A percentile compares a stretch with the other conserved stretches of the same genome.
Evolutionary conservation across 805 yeast genomes (phyloP).

Genomic region (Scheffersomyces amazonensis): DNA sequence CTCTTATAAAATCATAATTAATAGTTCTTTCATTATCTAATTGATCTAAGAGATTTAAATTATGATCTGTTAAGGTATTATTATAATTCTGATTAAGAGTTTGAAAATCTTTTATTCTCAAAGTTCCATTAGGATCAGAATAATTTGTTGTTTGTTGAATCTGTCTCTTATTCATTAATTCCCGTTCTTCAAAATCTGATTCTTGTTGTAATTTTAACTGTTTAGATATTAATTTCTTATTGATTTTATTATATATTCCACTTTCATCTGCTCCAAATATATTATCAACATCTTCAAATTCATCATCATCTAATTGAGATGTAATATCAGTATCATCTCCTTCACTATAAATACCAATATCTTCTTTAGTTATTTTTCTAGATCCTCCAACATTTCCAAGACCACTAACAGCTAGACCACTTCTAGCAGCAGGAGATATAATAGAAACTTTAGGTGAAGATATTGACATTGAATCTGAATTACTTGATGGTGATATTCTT

Average conservation of each 20-base stretch:
- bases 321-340: slow-evolving; percentile 37
- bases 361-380: slow-evolving; percentile 7
- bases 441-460: slow-evolving; percentile 18
- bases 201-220: slow-evolving; percentile 22
- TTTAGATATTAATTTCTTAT: slow-evolving; percentile 20
- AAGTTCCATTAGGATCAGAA: slow-evolving; percentile 16
- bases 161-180: slow-evolving; percentile 17
- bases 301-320: slow-evolving; percentile 36
- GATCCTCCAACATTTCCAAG: not conserved
- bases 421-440: not conserved
- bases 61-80: slow-evolving; percentile 7
- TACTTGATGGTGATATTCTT: not conserved
- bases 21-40: slow-evolving; percentile 32
- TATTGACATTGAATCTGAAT: slow-evolving; percentile 20
- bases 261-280: slow-evolving; percentile 36
- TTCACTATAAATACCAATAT: slow-evolving; percentile 36
- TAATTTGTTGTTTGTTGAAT: slow-evolving; percentile 10
- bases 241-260: slow-evolving; percentile 29
- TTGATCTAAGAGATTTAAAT: slow-evolving; percentile 15
- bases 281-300: slow-evolving; percentile 34
- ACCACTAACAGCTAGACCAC: not conserved
- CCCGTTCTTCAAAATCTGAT: slow-evolving; percentile 34
- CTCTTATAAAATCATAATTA: slow-evolving; percentile 34
- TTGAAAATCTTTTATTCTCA: slow-evolving; percentile 28
- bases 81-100: slow-evolving; percentile 5